Conservation (phyloP, 2,329 filamentous ascomycete species). For the Ophiocordyceps australis region DNA sequence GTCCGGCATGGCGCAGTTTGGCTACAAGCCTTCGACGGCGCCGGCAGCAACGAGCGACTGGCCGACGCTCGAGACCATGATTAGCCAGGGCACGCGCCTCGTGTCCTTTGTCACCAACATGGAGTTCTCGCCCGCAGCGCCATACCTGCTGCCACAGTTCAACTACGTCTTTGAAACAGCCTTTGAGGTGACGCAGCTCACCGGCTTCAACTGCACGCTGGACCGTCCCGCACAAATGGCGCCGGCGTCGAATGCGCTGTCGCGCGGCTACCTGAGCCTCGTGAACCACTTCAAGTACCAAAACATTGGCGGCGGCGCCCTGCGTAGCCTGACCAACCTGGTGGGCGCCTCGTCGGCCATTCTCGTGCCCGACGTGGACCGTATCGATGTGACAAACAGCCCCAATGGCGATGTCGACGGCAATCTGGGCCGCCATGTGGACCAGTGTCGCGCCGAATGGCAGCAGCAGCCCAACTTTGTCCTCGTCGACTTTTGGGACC, state of each 20-base stretch:
- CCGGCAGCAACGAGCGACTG: constrained; percentile 30
- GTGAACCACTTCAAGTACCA: constrained; percentile 69
- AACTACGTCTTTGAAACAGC: constrained; percentile 54
- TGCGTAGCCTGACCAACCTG: constrained; percentile 6
- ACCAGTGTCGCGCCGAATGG: constrained; percentile 37
- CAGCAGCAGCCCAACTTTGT: constrained; percentile 50
- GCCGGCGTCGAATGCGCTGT: constrained; percentile 31
- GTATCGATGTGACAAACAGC: constrained; percentile 47
- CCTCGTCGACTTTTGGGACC: constrained; percentile 65
- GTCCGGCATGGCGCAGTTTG: constrained; percentile 41
- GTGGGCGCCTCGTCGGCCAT: constrained; percentile 22
- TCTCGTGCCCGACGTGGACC: constrained; percentile 39
- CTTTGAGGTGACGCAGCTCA: constrained; percentile 42
- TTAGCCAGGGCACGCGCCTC: constrained; percentile 43
- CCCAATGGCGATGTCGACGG: constrained; percentile 33
- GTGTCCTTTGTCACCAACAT: constrained; percentile 50
- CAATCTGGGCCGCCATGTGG: constrained; percentile 32
- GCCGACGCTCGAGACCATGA: constrained; percentile 57
- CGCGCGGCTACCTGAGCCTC: constrained; percentile 45
- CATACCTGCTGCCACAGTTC: constrained; percentile 47
- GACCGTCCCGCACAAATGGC: constrained; percentile 40
- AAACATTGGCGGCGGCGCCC: constrained; percentile 30
- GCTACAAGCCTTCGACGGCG: constrained; percentile 33
- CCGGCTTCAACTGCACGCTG: constrained; percentile 55
- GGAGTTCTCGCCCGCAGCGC: constrained; percentile 18